Evolutionary conservation across 768 basidiomycete species (phyloP), one percentile per base, ranked within the genome.

Genomic region (Suillus decipiens): DNA sequence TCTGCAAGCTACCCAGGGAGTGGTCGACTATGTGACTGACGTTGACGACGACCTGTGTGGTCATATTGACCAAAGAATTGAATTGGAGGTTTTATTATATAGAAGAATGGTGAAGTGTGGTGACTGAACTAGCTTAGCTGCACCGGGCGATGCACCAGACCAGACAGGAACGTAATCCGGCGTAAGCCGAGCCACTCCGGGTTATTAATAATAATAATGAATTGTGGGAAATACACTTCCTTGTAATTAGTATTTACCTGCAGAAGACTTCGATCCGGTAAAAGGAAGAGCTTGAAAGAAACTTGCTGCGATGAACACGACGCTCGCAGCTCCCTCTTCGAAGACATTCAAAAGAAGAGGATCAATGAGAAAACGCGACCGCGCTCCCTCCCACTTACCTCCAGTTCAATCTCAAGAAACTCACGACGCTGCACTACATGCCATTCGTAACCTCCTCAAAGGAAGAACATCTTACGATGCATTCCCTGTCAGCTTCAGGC

Each of bases 401-500:
- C 84, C 83, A 1, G 55, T 74, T 39, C 81, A 82, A 64, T 76
- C 79, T 0, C 79, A 75, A 63, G 90, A 92, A 48, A 75, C 81
- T n/a, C 91, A 93, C 72, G 85, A 92, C 64, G 78, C 82, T 6
- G 89, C 90, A 31, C 75, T 94, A 63, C 72, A 79, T 62, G 78
- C 84, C 61, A 95, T 99, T 71, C 84, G 96, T 59, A 77, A 77
- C 59, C 93, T 95, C 77, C 88, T 99, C 78, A 90, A 86, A 70
- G 85, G 89, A 63, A 87, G 93, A 71, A 92, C 89, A 19, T 88
- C 89, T 67, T 99, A 99, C 79, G 96, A 99, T 76, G 95, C 96
- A 37, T 96, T 99, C 70, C 97, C 97, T 31, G 93, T 99, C 79
- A 92, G 89, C 76, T 99, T 96, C 79, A 84, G 96, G 69, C 84